Percentiles rank a stretch among this genome's conserved stretches.
Conservation (phyloP, 345 rosid genomes). For the Eucalyptus guilfoylei region DNA sequence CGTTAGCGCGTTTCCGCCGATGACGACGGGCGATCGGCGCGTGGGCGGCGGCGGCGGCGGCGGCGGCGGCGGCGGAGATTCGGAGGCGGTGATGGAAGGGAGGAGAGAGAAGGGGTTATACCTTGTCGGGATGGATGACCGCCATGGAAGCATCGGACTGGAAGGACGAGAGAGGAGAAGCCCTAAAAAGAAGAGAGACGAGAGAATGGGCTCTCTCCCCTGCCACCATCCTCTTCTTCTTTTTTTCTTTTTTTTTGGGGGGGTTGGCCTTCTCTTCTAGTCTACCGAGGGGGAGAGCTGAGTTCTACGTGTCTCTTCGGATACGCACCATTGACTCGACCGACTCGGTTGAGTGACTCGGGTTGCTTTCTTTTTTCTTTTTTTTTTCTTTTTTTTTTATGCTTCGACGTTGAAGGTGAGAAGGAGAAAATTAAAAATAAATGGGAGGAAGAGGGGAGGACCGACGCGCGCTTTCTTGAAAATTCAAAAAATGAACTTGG, state of each 20-base stretch:
- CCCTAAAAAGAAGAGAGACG: background rate
- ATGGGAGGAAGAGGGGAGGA: background rate
- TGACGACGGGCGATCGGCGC: background rate
- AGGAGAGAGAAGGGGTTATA: background rate
- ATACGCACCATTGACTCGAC: background rate
- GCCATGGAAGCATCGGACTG: background rate
- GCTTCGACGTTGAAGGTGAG: background rate
- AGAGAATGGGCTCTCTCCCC: background rate
- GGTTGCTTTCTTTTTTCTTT: background rate
- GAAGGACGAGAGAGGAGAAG: background rate
- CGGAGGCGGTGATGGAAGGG: background rate
- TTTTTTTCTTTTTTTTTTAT: fast-evolving
- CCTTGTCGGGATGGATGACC: background rate
- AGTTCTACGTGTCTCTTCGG: background rate
- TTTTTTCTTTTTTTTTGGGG: fast-evolving
- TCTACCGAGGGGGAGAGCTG: background rate
- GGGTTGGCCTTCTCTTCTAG: background rate
- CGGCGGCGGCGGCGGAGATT: too few species aligned
- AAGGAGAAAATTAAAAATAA: background rate
- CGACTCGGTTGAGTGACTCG: background rate
- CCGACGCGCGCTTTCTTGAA: background rate
- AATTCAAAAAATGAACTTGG: background rate
- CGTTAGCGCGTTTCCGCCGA: background rate
- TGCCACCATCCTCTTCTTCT: background rate
- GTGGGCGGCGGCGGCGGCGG: background rate